Evolutionary conservation across 2,329 filamentous ascomycete species (phyloP), one percentile per base, ranked within the genome.

Genomic region (Mycosphaerella arachidis): DNA sequence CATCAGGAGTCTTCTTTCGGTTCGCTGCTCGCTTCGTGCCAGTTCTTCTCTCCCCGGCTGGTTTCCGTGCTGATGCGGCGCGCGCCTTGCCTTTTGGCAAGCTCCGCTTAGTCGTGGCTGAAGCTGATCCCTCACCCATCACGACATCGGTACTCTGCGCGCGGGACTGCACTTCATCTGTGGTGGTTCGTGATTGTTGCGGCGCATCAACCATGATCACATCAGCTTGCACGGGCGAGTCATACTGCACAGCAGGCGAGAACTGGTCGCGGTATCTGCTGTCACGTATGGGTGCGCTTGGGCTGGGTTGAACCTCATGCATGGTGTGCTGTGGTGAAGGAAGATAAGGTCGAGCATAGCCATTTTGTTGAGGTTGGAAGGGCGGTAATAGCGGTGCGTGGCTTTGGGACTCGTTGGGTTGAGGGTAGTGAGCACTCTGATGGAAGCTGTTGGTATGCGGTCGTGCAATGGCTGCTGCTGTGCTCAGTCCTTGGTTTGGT

Each of bases 71-170:
- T 48, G 74, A 74, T 53, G 77, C 67, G 8, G 74, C 75, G 50
- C 77, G 72, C 13, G 78, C 73, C 62, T 79, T 80, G 37, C 76
- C 77, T 66, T 79, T 81, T 12, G 77, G 76, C 75, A 74, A 77
- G 12, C 76, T 76, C 60, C 77, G 66, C 52, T 69, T 69, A 31
- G 64, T 68, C 37, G 51, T 46, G 9, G 63, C 50, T 33, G 58
- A 16, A 18, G 67, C 69, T 4, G 68, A 66, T 7, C 61, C 54
- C 48, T 68, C 70, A 50, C 58, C 67, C 33, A 60, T 55, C 2
- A 61, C 56, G 6, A 66, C 58, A 50, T 71, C 70, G 8, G 63
- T 64, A 45, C 63, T 75, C 62, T 53, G 57, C 12, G 61, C 60
- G 16, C 63, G 63, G 12, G 55, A 57, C 13, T 18, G 53, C n/a